Evolutionary conservation across 2,329 filamentous ascomycete genomes (phyloP), one percentile per base, ranked within the genome.

Genomic region (Stylonectria norvegica): DNA sequence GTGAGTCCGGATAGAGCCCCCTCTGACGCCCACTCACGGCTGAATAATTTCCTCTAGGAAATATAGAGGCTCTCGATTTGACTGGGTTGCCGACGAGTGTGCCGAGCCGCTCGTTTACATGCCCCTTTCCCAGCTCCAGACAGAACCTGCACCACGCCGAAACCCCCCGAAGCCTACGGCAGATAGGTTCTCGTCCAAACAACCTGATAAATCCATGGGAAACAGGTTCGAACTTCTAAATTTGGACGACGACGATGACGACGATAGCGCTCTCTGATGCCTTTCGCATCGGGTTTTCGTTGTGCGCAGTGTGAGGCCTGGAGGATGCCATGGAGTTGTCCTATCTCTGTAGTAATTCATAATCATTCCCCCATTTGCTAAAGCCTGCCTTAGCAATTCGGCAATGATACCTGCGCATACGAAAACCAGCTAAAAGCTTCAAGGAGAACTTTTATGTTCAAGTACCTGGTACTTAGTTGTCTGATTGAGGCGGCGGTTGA

Each of bases 21-120:
- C n/a, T n/a, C n/a, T n/a, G n/a, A n/a, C n/a, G n/a, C n/a, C n/a
- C n/a, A n/a, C n/a, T n/a, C n/a, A n/a, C n/a, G n/a, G n/a, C n/a
- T n/a, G n/a, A n/a, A n/a, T n/a, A 47, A 25, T 4, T 15, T 71
- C 66, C 40, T 62, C 65, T 41, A 79, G 76, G 11, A 74, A 73
- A 20, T 94, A 93, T 67, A 87, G 83, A 57, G 73, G 77, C 16
- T 79, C 74, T 44, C 81, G 74, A 47, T 84, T 94, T 50, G 79
- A 83, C 11, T 91, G 81, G 74, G 80, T 74, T 45, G 62, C 68
- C 0, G 88, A 94, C 53, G 85, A 90, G 52, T 94, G 88, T 57
- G 76, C 78, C 25, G 72, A 76, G 40, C 73, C 81, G 1, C 60
- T 84, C 34, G 60, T 69, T 29, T 41, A 41, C 7, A 43, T 51